Base-by-base conservation (phyloP, 2,329 filamentous ascomycete genomes). In the Calonectria fujianensis region DNA sequence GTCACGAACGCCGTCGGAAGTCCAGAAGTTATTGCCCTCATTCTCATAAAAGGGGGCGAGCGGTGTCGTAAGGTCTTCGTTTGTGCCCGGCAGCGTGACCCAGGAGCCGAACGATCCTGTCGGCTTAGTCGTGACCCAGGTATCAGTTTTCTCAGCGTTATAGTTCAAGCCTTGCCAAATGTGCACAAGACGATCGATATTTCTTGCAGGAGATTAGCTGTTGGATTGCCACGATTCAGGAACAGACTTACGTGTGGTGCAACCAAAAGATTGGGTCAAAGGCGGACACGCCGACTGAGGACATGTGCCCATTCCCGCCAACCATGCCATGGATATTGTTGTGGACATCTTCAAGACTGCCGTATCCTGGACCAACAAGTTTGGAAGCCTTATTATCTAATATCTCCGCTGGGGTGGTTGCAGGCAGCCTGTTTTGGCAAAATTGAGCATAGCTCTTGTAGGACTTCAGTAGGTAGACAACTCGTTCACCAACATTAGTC, bases 181-280 rank as follows among this genome's bases (percentile, higher is more conserved):
- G 27, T 13, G 5, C 9, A 52, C 13, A 31, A 31, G 14, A 8
- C 50, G 50, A 52, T 52, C 50, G 11, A 52, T 52, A 5, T 52
- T 52, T 2, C 50, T 52, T 52, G 1, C 3, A 31, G 6, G 13
- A 16, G 1, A 14, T 52, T 52, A 52, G 27, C 6, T 27, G 9
- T 6, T 16, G 24, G 27, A 2, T 2, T 4, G 8, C 4, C 39
- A 8, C 2, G 18, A 29, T 11, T 8, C 13, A 18, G 7, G 5
- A 1, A 16, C 29, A 31, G 18, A 52, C 50, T 52, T 3, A 31
- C 50, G 50, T 31, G 50, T 52, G 50, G 31, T 52, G 50, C 27
- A 52, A 14, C 50, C 50, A 52, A 18, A 52, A 52, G 13, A 52
- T 52, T 11, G 50, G 50, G 13, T 52, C 50, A 52, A 52, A 52